Evolutionary conservation across 495 filamentous ascomycete species (phyloP), one percentile per base, ranked within the genome.

Genomic region (Tuber indicum): DNA sequence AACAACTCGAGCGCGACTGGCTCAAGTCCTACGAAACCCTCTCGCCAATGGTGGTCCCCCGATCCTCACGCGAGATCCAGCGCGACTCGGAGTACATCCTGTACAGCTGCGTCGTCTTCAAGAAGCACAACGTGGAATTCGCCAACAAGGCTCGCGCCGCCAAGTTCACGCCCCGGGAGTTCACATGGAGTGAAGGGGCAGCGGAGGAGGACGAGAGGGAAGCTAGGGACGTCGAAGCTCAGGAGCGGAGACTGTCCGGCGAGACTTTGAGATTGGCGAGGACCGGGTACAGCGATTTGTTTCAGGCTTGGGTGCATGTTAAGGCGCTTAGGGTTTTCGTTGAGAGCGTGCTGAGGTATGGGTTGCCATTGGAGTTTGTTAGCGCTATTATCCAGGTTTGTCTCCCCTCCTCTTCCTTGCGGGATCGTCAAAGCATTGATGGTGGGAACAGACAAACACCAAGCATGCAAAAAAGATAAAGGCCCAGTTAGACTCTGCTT

Each of bases 231-330:
- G 90, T 97, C 49, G 87, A 88, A 74, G 90, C 88, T 74, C 92
- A 97, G 81, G 94, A 97, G 86, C 87, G 90, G 83, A 96, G 94
- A 86, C 86, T 97, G 6, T 96, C 92, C 90, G 92, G 92, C 5
- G 94, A 98, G 86, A 94, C 94, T n/a, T 84, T 99, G 82, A 87
- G 93, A 72, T 86, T 97, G 72, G 93, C 91, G 12, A 87, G 93
- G 77, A 96, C 92, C 36, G 93, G 92, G 43, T 98, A 95, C 89
- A 94, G 94, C 80, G 96, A 99, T 84, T 90, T 90, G 72, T 93
- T 96, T 76, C 97, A 97, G 94, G 91, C 94, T 75, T 96, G 93
- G 94, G 87, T 94, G 17, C 96, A 98, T 84, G 92, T 96, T 23
- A 87, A 98, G 83, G 91, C 94, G 8, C 86, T 99, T 78, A 87